Evolutionary conservation across 352 stramenopile genomes (phyloP).

Genomic region (Pilasporangium apinafurcum): DNA sequence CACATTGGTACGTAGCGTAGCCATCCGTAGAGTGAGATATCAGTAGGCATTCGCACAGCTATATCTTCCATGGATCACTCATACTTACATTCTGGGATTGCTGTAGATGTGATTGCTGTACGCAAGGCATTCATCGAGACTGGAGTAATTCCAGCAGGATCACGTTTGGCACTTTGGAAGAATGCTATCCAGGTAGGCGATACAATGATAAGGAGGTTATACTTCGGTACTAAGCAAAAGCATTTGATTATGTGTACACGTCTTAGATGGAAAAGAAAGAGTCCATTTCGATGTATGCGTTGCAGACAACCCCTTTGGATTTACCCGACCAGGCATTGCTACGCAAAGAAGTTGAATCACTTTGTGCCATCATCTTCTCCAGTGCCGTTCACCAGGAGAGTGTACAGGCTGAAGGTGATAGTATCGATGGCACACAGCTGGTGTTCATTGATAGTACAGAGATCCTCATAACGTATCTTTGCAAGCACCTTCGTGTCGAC

Average conservation of each 20-base stretch:
- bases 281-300: slow-evolving; percentile 58
- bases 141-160: slow-evolving; percentile 23
- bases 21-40: no score
- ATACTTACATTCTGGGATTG: background rate
- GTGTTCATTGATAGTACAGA: slow-evolving; percentile 77
- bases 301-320: slow-evolving; percentile 57
- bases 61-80: background rate
- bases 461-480: slow-evolving; percentile 59
- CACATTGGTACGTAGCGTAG: slow-evolving; percentile 2
- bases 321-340: slow-evolving; percentile 42
- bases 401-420: slow-evolving; percentile 24
- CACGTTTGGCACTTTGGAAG: slow-evolving; percentile 51
- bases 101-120: background rate
- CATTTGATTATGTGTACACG: background rate
- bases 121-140: slow-evolving; percentile 26
- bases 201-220: no score
- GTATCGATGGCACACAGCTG: slow-evolving; percentile 42
- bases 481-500: slow-evolving; percentile 51
- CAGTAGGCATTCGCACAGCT: no score
- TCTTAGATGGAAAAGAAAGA: slow-evolving; percentile 19
- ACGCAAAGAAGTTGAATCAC: slow-evolving; percentile 61
- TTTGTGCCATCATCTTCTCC: slow-evolving; percentile 59
- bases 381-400: slow-evolving; percentile 42
- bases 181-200: slow-evolving; percentile 32
- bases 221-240: no score